Evolutionary conservation across 805 yeast species (phyloP), one percentile per base, ranked within the genome.

Genomic region (Yarrowia divulgata): DNA sequence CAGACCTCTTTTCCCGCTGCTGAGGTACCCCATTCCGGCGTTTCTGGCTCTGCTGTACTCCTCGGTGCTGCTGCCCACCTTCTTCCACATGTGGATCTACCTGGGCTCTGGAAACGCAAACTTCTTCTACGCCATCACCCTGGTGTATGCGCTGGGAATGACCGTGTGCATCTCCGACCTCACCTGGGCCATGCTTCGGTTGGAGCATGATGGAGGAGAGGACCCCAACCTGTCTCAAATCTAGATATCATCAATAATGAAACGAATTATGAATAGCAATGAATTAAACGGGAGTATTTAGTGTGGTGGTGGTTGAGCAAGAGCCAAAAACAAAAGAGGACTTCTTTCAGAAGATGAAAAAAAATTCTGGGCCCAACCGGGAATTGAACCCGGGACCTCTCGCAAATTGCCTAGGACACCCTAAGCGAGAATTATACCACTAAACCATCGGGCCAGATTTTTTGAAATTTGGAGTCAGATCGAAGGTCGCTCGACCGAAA

Each of bases 91-190:
- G 70, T 95, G 99, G 99, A 91, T 94, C 73, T 90, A 89, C 70
- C 82, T 91, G 70, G 97, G 97, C 14, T 91, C 95, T 40, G 99
- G 99, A 35, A 95, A 95, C 79, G 88, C 97, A 67, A 95, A 95
- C 79, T 95, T 95, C 81, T 95, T 93, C 81, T 95, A 94, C 80
- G 97, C 98, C 46, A 90, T 95, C 74, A 91, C 95, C 3, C 83
- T 95, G 70, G 90, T 89, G 2, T 89, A 92, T 78, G 88, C 90
- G 0, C 80, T 87, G 9, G 90, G 93, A 3, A 83, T 92, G 72
- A 86, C 88, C 0, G 77, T 90, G 39, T 81, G 91, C 2, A 74
- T 93, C 18, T 83, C 89, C 52, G 98, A 95, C 74, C 85, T 91
- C 72, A 79, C 89, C 13, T 93, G 98, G 97, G 91, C 91, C 1